Percentiles rank a stretch among this genome's conserved stretches.
These are phyloP conservation scores for Parastagonospora avenae DNA, from an alignment of 2,329 filamentous ascomycete species.

Conservation along the genomic window DNA sequence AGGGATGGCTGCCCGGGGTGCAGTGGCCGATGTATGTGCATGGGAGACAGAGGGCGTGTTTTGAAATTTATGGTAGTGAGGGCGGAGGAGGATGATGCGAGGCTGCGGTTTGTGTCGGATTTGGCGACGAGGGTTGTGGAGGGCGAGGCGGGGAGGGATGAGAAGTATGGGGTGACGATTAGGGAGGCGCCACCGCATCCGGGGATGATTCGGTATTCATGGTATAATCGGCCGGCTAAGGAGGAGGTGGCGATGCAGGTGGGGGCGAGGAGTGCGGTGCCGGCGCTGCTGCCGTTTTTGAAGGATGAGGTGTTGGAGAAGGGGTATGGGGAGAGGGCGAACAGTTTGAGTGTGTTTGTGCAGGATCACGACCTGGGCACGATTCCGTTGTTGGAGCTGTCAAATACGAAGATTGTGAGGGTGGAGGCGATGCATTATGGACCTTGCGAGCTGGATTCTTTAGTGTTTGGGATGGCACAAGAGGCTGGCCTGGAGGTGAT, in stretches of 20 bases:
- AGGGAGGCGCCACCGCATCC: not conserved
- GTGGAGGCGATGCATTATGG: conserved; percentile 14
- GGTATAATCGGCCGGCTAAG: not conserved
- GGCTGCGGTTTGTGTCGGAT: not conserved
- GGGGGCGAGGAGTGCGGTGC: conserved; percentile 11
- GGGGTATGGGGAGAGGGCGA: not conserved
- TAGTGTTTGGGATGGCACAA: conserved; percentile 9
- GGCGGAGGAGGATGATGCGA: not conserved
- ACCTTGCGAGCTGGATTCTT: conserved; percentile 9
- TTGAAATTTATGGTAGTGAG: conserved; percentile 20
- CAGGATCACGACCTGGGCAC: no score
- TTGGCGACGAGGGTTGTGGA: not conserved
- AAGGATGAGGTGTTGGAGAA: conserved; percentile 9
- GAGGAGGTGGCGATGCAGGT: conserved; percentile 6
- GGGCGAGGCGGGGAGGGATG: not conserved
- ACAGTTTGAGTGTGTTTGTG: no score
- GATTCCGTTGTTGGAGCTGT: not conserved
- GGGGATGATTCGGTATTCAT: not conserved
- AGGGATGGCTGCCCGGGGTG: not conserved
- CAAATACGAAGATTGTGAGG: conserved; percentile 8
- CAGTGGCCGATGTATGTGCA: conserved; percentile 9
- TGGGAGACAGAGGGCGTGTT: conserved; percentile 15
- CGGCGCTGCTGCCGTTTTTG: conserved; percentile 12
- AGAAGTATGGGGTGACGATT: not conserved
- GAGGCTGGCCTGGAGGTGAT: not conserved